Evolutionary conservation across 768 basidiomycete genomes (phyloP).

Genomic region (Podaxis sp.): DNA sequence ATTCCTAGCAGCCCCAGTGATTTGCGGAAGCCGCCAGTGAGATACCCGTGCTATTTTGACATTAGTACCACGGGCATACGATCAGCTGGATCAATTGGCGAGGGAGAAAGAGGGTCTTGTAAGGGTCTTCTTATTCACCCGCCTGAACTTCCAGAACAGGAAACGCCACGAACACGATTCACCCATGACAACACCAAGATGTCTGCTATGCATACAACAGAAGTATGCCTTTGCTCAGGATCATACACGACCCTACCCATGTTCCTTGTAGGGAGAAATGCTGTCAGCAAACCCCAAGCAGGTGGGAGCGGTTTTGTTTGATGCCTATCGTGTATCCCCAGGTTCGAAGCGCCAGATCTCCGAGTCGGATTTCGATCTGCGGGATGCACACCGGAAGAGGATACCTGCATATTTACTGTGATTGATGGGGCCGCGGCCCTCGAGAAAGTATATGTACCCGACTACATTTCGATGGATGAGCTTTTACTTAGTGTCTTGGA

Average conservation of each 20-base stretch:
- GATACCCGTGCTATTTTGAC: neutral
- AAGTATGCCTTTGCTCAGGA: neutral
- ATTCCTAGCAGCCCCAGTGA: neutral
- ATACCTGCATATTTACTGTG: neutral
- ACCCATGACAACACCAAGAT: conserved; percentile 4
- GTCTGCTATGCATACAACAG: neutral
- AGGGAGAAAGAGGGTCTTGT: no score
- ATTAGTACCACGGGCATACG: conserved; percentile 2
- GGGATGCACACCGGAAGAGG: conserved; percentile 6
- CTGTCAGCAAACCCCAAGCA: neutral
- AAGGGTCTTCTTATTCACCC: neutral
- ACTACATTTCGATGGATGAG: neutral
- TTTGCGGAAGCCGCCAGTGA: neutral
- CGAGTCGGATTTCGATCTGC: conserved; percentile 10
- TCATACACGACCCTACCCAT: conserved; percentile 1
- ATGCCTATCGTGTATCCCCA: conserved; percentile 8
- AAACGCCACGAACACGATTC: neutral
- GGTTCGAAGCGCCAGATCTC: conserved; percentile 10
- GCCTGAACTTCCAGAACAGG: neutral
- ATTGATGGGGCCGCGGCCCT: conserved; percentile 4
- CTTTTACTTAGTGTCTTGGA: neutral
- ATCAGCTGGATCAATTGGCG: neutral
- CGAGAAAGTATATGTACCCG: conserved; percentile 2
- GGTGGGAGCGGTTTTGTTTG: conserved; percentile 5
- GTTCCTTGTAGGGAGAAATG: conserved; percentile 1